A percentile compares a stretch with the other conserved stretches of the same genome.
These are phyloP conservation scores for Vanrija pseudolonga DNA, from an alignment of 1,284 basidiomycete species.

Conservation along the genomic window DNA sequence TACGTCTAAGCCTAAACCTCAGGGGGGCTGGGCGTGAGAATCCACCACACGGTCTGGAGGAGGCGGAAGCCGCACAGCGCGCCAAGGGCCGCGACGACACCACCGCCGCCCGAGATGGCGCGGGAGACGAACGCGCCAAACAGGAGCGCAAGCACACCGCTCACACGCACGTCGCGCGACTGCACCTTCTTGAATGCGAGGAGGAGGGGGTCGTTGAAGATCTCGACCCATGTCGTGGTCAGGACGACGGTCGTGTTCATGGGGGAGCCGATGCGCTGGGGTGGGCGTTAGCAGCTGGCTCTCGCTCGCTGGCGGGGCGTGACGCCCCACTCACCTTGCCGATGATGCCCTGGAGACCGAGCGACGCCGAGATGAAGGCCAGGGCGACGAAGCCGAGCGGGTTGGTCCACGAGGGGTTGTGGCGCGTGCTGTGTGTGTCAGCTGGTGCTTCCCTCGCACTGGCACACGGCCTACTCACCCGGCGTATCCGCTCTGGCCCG, in stretches of 20 bases:
- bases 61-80: constrained; percentile 64
- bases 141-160: constrained; percentile 65
- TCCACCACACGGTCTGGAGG: constrained; percentile 64
- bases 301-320: no score
- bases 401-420: constrained; percentile 65
- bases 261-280: constrained; percentile 60
- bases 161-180: constrained; percentile 67
- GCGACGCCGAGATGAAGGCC: constrained; percentile 72
- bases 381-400: constrained; percentile 64
- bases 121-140: constrained; percentile 68
- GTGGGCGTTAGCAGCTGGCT: neutral
- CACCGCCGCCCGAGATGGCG: constrained; percentile 59
- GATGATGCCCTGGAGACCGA: constrained; percentile 71
- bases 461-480: constrained; percentile 4
- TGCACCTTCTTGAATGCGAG: constrained; percentile 56
- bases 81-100: constrained; percentile 45
- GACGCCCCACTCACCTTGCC: constrained; percentile 55
- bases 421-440: constrained; percentile 26
- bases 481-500: constrained; percentile 54
- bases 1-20: neutral
- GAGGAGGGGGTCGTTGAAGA: constrained; percentile 71
- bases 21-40: constrained; percentile 55
- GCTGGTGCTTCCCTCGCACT: neutral
- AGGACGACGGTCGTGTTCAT: constrained; percentile 58
- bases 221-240: constrained; percentile 80